Conservation (phyloP, 2,329 filamentous ascomycete genomes). For the Rugonectria rugulosa region DNA sequence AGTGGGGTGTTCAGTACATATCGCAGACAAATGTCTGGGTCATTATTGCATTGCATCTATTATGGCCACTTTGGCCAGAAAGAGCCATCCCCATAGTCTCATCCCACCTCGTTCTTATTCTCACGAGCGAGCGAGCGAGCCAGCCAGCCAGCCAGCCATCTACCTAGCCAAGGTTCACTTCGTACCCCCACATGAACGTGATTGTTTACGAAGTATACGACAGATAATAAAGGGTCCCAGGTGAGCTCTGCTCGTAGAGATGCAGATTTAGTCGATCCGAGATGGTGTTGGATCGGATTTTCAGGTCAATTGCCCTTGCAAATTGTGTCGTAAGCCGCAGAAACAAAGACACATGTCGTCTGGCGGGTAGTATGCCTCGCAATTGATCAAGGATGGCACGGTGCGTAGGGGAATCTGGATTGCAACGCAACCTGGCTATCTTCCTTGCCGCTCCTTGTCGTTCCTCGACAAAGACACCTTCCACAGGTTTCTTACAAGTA, state of each 20-base stretch:
- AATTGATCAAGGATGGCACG: constrained; percentile 1
- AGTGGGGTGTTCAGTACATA: constrained; percentile 15
- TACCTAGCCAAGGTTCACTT: neutral
- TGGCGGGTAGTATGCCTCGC: too few relatives aligned
- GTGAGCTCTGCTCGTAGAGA: neutral
- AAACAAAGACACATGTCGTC: constrained; percentile 7
- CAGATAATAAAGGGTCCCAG: neutral
- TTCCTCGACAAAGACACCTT: too few relatives aligned
- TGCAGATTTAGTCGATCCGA: neutral
- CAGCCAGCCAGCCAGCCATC: too few relatives aligned
- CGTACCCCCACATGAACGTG: constrained; percentile 3
- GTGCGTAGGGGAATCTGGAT: neutral
- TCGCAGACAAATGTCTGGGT: neutral
- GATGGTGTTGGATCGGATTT: neutral
- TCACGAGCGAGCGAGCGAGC: neutral
- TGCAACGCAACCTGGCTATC: too few relatives aligned
- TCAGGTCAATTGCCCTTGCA: constrained; percentile 1
- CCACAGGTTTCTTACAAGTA: too few relatives aligned
- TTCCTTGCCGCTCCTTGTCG: too few relatives aligned
- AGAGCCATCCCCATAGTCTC: neutral
- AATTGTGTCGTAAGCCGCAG: constrained; percentile 3
- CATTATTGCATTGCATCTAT: constrained; percentile 3
- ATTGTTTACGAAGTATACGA: constrained; percentile 7
- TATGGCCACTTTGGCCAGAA: neutral
- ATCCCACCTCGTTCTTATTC: neutral